These are phyloP conservation scores for Suhomyces ambrosiae DNA, from an alignment of 1,139 yeast genomes.

Conservation along the genomic window DNA sequence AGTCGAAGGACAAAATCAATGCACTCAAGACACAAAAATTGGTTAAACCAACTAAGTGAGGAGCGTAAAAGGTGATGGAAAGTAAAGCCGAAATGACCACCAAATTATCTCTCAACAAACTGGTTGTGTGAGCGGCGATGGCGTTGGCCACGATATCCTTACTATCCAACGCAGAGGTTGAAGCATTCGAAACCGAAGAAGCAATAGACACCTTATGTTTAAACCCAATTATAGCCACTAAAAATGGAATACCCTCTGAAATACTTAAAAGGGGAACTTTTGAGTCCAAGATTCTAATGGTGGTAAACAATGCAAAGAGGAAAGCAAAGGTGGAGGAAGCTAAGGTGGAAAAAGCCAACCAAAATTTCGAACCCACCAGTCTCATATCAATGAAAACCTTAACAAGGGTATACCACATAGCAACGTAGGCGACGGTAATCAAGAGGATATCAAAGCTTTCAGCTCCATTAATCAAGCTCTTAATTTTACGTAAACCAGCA, in stretches of 20 bases:
- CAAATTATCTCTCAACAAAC: slow-evolving; percentile 76
- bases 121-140: slow-evolving; percentile 66
- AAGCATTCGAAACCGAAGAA: slow-evolving; percentile 54
- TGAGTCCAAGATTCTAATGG: slow-evolving; percentile 54
- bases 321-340: slow-evolving; percentile 85
- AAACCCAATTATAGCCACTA: slow-evolving; percentile 91
- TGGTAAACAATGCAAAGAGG: slow-evolving; percentile 73
- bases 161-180: slow-evolving; percentile 40
- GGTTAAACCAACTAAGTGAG: slow-evolving; percentile 70
- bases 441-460: slow-evolving; percentile 85
- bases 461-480: slow-evolving; percentile 66
- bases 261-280: slow-evolving; percentile 74
- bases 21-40: slow-evolving; percentile 84
- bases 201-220: slow-evolving; percentile 84
- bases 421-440: slow-evolving; percentile 79
- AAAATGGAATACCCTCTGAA: slow-evolving; percentile 91
- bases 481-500: slow-evolving; percentile 46
- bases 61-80: slow-evolving; percentile 69
- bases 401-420: slow-evolving; percentile 85
- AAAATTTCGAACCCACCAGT: slow-evolving; percentile 77
- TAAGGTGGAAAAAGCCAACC: slow-evolving; percentile 85
- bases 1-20: slow-evolving; percentile 71
- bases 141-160: slow-evolving; percentile 55
- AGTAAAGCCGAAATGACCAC: slow-evolving; percentile 75
- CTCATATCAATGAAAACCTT: slow-evolving; percentile 83